Conservation (phyloP, 495 filamentous ascomycete species). For the Friedmanniomyces simplex region DNA sequence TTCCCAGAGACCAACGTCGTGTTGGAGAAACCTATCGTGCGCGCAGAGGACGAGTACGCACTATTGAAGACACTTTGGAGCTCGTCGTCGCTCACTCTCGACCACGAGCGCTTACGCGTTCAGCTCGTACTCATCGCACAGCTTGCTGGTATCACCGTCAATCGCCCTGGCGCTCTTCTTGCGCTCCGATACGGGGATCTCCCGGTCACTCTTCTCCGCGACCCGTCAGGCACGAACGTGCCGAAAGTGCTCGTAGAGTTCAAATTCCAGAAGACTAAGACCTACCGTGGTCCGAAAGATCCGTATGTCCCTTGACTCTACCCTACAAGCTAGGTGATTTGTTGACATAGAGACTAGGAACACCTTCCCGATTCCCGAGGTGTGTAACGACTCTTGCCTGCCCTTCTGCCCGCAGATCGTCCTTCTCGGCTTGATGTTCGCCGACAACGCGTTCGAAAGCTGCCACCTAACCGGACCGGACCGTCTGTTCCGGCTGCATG, state of each 20-base stretch:
- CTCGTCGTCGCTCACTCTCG: not conserved
- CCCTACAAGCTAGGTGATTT: too few relatives aligned
- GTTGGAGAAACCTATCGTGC: not conserved
- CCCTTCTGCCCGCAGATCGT: constrained; percentile 2
- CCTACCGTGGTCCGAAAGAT: too few relatives aligned
- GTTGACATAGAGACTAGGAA: constrained; percentile 1
- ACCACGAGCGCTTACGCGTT: not conserved
- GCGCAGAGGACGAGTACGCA: not conserved
- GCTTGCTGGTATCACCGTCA: not conserved
- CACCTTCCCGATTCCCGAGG: constrained; percentile 2
- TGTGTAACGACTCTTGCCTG: not conserved
- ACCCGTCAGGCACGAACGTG: too few relatives aligned
- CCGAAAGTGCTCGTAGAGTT: too few relatives aligned
- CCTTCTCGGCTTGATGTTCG: not conserved
- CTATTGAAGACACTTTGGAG: not conserved
- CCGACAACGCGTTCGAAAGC: constrained; percentile 1
- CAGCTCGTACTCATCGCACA: not conserved
- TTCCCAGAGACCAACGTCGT: not conserved
- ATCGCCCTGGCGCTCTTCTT: constrained; percentile 37
- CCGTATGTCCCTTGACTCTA: too few relatives aligned
- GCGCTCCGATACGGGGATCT: too few relatives aligned
- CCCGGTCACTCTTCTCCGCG: too few relatives aligned
- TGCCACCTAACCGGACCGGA: not conserved
- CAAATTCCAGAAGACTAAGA: too few relatives aligned
- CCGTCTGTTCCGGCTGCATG: not conserved